phyloP scores from a whole-genome alignment of 2,329 filamentous ascomycete genomes.

The Fusarium sublunatum region DNA sequence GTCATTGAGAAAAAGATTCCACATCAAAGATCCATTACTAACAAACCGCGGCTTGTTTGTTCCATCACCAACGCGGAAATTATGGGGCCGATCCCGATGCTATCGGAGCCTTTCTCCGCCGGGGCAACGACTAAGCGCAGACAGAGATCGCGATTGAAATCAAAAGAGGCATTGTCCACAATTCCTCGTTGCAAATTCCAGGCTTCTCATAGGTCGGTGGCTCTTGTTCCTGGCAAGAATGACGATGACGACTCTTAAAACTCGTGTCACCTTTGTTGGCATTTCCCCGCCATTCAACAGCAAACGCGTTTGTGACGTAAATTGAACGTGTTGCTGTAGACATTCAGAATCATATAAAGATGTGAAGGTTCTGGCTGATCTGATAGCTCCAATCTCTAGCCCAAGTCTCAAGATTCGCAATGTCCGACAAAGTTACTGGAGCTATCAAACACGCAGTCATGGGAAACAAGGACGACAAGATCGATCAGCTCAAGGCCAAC shows the following conservation, averaged over 20 bases:
- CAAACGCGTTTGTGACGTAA: slow-evolving; percentile 41
- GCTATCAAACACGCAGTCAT: slow-evolving; percentile 56
- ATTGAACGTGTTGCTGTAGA: slow-evolving; percentile 8
- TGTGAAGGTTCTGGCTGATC: neutral
- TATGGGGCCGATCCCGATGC: slow-evolving; percentile 6
- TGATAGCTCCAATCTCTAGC: too few relatives aligned
- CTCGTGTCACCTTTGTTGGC: neutral
- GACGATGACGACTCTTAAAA: slow-evolving; percentile 18
- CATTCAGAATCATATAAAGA: slow-evolving; percentile 2
- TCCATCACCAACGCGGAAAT: slow-evolving; percentile 1
- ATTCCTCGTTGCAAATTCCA: slow-evolving; percentile 14
- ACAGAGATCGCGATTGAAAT: slow-evolving; percentile 8
- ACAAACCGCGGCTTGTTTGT: neutral
- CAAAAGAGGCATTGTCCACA: neutral
- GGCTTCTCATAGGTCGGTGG: slow-evolving; percentile 4
- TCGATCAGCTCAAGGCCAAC: slow-evolving; percentile 68
- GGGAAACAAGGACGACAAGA: slow-evolving; percentile 63
- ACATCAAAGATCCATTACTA: slow-evolving; percentile 22
- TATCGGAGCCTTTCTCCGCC: slow-evolving; percentile 23
- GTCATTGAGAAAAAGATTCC: slow-evolving; percentile 30
- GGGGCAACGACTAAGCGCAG: slow-evolving; percentile 4
- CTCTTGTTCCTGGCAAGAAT: slow-evolving; percentile 14
- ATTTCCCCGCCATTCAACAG: slow-evolving; percentile 10
- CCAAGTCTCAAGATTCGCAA: slow-evolving; percentile 6
- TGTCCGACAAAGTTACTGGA: slow-evolving; percentile 47